Conservation (phyloP, 345 rosid genomes). For the Passiflora organensis region DNA sequence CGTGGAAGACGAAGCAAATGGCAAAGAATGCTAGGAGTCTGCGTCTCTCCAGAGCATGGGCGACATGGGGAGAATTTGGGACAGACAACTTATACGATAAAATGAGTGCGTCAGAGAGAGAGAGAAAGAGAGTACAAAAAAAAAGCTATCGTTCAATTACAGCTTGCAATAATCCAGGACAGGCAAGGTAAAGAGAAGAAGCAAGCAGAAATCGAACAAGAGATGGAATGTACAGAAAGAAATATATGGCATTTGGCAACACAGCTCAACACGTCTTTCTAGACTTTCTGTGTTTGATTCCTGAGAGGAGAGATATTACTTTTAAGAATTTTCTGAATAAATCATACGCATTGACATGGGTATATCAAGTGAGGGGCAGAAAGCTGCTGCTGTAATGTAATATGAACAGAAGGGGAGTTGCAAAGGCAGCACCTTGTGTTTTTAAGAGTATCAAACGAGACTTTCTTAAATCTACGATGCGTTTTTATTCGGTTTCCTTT, state of each 20-base stretch:
- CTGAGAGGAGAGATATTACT: too few species aligned
- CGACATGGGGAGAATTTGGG: neutral
- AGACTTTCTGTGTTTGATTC: slow-evolving; percentile 17
- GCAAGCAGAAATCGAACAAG: slow-evolving; percentile 2
- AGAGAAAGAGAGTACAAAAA: slow-evolving; percentile 1
- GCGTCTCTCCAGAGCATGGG: too few species aligned
- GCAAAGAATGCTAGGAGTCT: slow-evolving; percentile 22
- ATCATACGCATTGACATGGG: too few species aligned
- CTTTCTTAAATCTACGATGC: too few species aligned
- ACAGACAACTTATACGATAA: slow-evolving; percentile 7
- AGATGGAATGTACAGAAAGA: slow-evolving; percentile 9
- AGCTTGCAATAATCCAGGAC: slow-evolving; percentile 33
- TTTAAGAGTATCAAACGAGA: too few species aligned
- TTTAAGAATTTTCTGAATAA: too few species aligned
- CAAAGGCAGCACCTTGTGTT: too few species aligned
- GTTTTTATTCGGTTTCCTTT: too few species aligned
- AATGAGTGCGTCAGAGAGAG: neutral
- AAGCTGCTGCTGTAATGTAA: too few species aligned
- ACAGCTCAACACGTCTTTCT: slow-evolving; percentile 75
- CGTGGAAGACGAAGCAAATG: slow-evolving; percentile 26
- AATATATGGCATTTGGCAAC: slow-evolving; percentile 11
- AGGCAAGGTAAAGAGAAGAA: slow-evolving; percentile 4
- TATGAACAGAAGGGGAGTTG: too few species aligned
- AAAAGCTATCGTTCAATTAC: slow-evolving; percentile 32
- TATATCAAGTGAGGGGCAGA: too few species aligned